Percentiles rank a stretch among this genome's conserved stretches.
These are phyloP conservation scores for Calonectria pteridis DNA, from an alignment of 2,329 filamentous ascomycete species.

Conservation along the genomic window DNA sequence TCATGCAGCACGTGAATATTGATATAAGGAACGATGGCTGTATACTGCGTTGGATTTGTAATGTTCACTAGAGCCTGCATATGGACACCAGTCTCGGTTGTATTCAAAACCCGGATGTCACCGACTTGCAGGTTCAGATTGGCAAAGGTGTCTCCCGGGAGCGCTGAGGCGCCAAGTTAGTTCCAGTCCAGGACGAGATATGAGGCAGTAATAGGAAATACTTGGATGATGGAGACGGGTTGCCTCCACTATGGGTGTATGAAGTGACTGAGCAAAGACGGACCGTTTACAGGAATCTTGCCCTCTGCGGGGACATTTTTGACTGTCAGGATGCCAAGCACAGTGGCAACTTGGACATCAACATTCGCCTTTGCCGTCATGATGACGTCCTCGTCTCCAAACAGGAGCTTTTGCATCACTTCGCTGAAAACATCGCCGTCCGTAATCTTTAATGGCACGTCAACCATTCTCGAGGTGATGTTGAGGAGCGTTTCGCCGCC, in stretches of 20 bases:
- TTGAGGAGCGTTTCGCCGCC: constrained; percentile 73
- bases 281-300: constrained; percentile 92
- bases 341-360: constrained; percentile 85
- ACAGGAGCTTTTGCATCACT: constrained; percentile 84
- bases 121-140: constrained; percentile 73
- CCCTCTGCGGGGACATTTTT: constrained; percentile 89
- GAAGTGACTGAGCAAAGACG: constrained; percentile 69
- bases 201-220: constrained; percentile 47
- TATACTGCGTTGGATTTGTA: constrained; percentile 91
- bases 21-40: constrained; percentile 82
- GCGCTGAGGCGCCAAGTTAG: constrained; percentile 63
- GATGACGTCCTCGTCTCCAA: constrained; percentile 76
- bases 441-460: constrained; percentile 86
- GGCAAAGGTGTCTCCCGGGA: constrained; percentile 65
- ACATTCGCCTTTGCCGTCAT: constrained; percentile 84
- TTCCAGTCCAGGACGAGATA: constrained; percentile 26
- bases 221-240: constrained; percentile 44
- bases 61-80: constrained; percentile 82
- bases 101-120: constrained; percentile 79
- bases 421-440: constrained; percentile 83
- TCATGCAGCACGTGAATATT: constrained; percentile 83
- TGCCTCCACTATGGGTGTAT: constrained; percentile 43
- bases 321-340: constrained; percentile 83
- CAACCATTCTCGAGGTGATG: constrained; percentile 80
- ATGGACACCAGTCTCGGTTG: constrained; percentile 77